Evolutionary conservation across 805 yeast genomes (phyloP).

Genomic region (Saccharomycopsis microspora): DNA sequence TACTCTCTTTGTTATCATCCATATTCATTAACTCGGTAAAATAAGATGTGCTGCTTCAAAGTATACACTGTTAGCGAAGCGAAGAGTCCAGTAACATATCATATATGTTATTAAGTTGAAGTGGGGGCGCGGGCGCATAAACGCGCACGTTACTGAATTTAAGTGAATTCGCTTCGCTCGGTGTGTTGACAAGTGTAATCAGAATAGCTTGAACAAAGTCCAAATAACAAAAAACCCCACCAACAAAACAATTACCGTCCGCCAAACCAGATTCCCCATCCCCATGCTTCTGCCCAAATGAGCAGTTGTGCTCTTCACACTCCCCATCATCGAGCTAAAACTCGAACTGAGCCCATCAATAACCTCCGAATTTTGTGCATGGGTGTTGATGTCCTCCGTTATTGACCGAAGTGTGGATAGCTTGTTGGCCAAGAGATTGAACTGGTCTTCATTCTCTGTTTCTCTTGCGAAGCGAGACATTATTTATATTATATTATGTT

Average conservation of each 20-base stretch:
- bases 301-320: constrained; percentile 39
- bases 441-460: constrained; percentile 46
- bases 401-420: constrained; percentile 52
- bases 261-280: constrained; percentile 48
- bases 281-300: constrained; percentile 44
- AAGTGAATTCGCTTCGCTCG: no score
- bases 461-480: not conserved
- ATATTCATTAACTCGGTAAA: no score
- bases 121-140: no score
- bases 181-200: constrained; percentile 14
- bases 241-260: constrained; percentile 48
- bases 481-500: not conserved
- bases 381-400: constrained; percentile 56
- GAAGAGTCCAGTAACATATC: no score
- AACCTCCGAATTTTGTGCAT: constrained; percentile 41
- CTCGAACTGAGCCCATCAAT: constrained; percentile 35
- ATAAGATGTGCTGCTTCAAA: no score
- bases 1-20: no score
- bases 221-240: constrained; percentile 44
- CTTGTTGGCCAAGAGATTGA: constrained; percentile 54
- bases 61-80: no score
- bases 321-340: constrained; percentile 35
- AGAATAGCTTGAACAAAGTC: constrained; percentile 39
- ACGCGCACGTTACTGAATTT: no score
- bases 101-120: no score